Evolutionary conservation across 2,329 filamentous ascomycete genomes (phyloP), one percentile per base, ranked within the genome.

Genomic region (Sarocladium brachiariae): DNA sequence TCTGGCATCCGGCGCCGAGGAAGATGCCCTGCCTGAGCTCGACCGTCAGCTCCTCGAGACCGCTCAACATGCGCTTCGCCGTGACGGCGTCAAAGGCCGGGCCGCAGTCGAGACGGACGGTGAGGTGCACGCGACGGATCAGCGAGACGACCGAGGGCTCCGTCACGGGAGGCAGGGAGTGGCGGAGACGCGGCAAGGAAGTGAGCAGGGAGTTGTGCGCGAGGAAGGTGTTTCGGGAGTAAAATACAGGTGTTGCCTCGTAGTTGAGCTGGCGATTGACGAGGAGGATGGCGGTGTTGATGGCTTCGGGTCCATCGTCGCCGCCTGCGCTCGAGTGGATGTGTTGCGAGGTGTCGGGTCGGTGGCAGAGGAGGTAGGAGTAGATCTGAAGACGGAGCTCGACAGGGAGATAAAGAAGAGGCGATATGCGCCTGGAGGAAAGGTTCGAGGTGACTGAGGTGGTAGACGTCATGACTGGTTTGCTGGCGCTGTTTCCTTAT

Each of bases 331-430:
- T 37, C 16, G 11, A n/a, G 16, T 18, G 45, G 18, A n/a, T 50
- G 45, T 39, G 45, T 46, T 48, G 52, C 25, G 51, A 46, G 34
- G 33, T 51, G 8, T 56, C 39, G 70, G 21, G 19, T 14, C n/a
- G 19, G 39, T 43, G 60, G 54, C 60, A 53, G 51, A 75, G 69
- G 48, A 75, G 71, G 54, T 68, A 59, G 19, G 59, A 52, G 63
- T 74, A 75, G 54, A 75, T 71, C 50, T 74, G 65, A 51, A 73
- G 66, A 34, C 73, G 72, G 56, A 76, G 63, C 57, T 76, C 73
- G 45, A 68, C 56, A 30, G 72, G 71, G 21, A 76, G 65, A 49
- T 63, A 61, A 34, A 75, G 64, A 54, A 75, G 61, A 31, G 39
- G 41, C 19, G 39, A 51, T 6, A 25, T 25, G 13, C 23, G 4